A percentile compares a stretch with the other conserved stretches of the same genome.
Conservation (phyloP, 2,329 filamentous ascomycete genomes). For the Arachnopeziza araneosa region DNA sequence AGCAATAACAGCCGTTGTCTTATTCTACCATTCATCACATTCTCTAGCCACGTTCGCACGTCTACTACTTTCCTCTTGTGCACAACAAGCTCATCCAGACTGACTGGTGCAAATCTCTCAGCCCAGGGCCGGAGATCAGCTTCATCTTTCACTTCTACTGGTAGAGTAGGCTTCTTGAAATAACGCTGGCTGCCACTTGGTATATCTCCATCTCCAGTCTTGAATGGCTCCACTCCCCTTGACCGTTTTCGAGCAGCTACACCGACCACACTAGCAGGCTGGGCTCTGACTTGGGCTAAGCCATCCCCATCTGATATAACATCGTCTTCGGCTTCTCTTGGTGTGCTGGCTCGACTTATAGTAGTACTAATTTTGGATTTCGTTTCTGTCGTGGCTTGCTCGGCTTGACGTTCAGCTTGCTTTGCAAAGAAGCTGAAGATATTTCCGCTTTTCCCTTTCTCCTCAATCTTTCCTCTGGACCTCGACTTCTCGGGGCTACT, state of each 20-base stretch:
- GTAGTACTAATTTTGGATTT: conserved; percentile 12
- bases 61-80: conserved; percentile 92
- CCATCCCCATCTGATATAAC: conserved; percentile 54
- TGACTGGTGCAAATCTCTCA: conserved; percentile 71
- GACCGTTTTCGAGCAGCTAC: conserved; percentile 50
- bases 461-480: conserved; percentile 37
- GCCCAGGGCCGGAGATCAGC: conserved; percentile 75
- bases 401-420: conserved; percentile 45
- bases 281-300: conserved; percentile 45
- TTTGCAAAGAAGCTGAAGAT: conserved; percentile 56
- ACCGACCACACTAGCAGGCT: conserved; percentile 49
- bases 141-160: conserved; percentile 28
- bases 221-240: conserved; percentile 33
- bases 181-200: conserved; percentile 46
- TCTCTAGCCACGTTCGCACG: conserved; percentile 75
- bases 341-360: conserved; percentile 34
- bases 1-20: conserved; percentile 73
- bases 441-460: conserved; percentile 50
- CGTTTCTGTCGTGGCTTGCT: conserved; percentile 10
- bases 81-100: conserved; percentile 79
- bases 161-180: conserved; percentile 34
- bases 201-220: conserved; percentile 17
- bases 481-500: conserved; percentile 42
- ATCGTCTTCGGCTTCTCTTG: conserved; percentile 35
- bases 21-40: conserved; percentile 60